Percentiles rank a stretch among this genome's conserved stretches.
Conservation (phyloP, 805 yeast genomes). For the Wickerhamiella kurtzmanii region DNA sequence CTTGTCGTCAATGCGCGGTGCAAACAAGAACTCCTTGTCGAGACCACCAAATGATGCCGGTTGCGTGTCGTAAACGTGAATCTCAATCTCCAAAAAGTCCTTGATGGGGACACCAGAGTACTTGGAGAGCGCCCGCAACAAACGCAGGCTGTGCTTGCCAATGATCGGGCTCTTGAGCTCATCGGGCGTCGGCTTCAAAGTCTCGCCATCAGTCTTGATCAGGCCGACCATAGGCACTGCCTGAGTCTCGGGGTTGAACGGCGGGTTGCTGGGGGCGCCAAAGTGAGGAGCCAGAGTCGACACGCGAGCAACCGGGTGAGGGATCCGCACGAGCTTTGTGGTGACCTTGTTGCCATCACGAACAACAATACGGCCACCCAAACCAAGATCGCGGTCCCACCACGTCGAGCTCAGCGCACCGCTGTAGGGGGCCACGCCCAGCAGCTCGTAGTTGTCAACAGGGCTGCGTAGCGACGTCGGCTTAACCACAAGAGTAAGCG, state of each 20-base stretch:
- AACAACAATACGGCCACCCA: conserved; percentile 65
- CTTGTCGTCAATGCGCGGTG: conserved; percentile 79
- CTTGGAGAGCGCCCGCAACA: conserved; percentile 56
- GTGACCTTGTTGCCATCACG: conserved; percentile 27
- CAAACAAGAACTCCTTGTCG: conserved; percentile 59
- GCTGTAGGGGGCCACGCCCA: conserved; percentile 77
- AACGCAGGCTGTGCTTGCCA: conserved; percentile 53
- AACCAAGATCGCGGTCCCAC: conserved; percentile 67
- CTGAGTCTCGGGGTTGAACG: conserved; percentile 67
- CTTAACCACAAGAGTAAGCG: conserved; percentile 54
- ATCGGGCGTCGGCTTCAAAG: conserved; percentile 38
- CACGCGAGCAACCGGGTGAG: conserved; percentile 49
- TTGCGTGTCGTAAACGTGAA: conserved; percentile 72
- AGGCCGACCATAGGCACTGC: conserved; percentile 71
- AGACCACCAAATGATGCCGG: conserved; percentile 69
- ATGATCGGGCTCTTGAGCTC: conserved; percentile 55
- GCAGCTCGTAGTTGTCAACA: conserved; percentile 60
- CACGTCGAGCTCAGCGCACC: conserved; percentile 39
- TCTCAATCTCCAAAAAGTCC: conserved; percentile 56
- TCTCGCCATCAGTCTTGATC: conserved; percentile 21
- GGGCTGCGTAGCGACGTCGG: conserved; percentile 50
- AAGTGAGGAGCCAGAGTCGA: conserved; percentile 84
- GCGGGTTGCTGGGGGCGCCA: conserved; percentile 54
- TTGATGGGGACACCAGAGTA: conserved; percentile 45
- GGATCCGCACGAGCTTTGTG: conserved; percentile 28